phyloP scores from a whole-genome alignment of 352 stramenopile species.

The Globisporangium carolinianum region DNA sequence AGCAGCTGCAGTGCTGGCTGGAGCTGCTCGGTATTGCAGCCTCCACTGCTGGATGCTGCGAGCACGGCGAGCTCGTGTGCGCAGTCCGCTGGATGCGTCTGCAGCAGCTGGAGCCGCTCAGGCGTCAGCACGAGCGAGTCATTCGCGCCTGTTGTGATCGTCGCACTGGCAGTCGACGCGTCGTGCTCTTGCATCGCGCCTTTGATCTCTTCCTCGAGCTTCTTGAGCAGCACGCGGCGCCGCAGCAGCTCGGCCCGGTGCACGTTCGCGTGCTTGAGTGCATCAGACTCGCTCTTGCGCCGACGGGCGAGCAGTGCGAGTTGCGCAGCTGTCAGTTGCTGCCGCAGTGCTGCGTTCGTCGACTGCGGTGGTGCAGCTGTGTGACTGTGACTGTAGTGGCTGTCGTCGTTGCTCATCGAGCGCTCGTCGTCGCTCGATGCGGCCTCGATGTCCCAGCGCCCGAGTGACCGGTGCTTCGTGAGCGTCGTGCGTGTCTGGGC shows the following conservation, averaged over 20 bases:
- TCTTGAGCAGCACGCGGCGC: slow-evolving; percentile 53
- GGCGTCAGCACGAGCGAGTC: slow-evolving; percentile 17
- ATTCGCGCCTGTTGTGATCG: slow-evolving; percentile 29
- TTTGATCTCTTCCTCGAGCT: slow-evolving; percentile 68
- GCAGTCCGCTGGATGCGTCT: slow-evolving; percentile 57
- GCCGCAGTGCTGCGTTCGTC: slow-evolving; percentile 10
- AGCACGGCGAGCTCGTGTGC: slow-evolving; percentile 47
- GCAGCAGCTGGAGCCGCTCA: slow-evolving; percentile 33
- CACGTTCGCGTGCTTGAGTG: slow-evolving; percentile 39
- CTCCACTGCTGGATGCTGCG: background rate
- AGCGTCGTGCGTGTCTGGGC: slow-evolving; percentile 18
- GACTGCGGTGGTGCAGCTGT: slow-evolving; percentile 1
- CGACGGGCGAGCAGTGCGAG: slow-evolving; percentile 30
- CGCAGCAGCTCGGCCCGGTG: slow-evolving; percentile 58
- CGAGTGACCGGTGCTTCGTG: slow-evolving; percentile 34
- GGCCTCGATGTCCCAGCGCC: slow-evolving; percentile 36
- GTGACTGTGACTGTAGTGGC: background rate
- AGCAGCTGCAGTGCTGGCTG: slow-evolving; percentile 51
- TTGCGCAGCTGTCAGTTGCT: slow-evolving; percentile 12
- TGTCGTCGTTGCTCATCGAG: background rate
- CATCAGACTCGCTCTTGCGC: slow-evolving; percentile 69
- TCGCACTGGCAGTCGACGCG: slow-evolving; percentile 3
- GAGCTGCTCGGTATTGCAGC: slow-evolving; percentile 10
- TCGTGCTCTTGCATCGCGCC: slow-evolving; percentile 48
- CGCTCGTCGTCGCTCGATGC: slow-evolving; percentile 6